These are phyloP conservation scores for Narthecium ossifragum DNA, from an alignment of 106 monocot genomes.

Conservation along the genomic window DNA sequence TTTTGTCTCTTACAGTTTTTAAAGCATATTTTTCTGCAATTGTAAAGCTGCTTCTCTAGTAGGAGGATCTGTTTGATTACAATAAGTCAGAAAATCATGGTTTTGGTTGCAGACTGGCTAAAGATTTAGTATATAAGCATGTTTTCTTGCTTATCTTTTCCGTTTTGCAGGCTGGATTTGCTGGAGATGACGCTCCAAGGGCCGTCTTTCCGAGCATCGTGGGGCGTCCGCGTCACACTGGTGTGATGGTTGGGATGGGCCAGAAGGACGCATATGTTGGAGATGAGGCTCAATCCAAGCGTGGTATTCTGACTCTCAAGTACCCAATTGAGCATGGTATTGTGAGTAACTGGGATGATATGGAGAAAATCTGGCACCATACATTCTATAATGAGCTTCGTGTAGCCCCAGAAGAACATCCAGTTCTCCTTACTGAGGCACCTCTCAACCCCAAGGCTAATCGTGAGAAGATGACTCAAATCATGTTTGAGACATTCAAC, in stretches of 20 bases:
- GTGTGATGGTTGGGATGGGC: slow-evolving; percentile 28
- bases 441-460: slow-evolving; percentile 26
- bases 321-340: slow-evolving; percentile 29
- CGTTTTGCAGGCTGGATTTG: slow-evolving; percentile 17
- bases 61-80: too few relatives aligned
- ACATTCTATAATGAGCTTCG: slow-evolving; percentile 26
- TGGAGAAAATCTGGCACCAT: slow-evolving; percentile 30
- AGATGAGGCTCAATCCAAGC: slow-evolving; percentile 26
- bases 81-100: too few relatives aligned
- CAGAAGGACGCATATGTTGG: slow-evolving; percentile 31
- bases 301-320: slow-evolving; percentile 22
- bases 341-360: slow-evolving; percentile 28
- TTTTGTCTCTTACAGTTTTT: too few relatives aligned
- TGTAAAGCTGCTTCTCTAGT: too few relatives aligned
- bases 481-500: slow-evolving; percentile 28
- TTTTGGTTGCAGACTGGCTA: too few relatives aligned
- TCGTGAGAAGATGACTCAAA: slow-evolving; percentile 27
- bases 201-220: slow-evolving; percentile 28
- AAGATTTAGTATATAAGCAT: too few relatives aligned
- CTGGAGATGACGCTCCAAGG: slow-evolving; percentile 29
- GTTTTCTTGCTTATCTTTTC: neutral
- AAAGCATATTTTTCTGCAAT: too few relatives aligned
- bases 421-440: slow-evolving; percentile 25
- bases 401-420: slow-evolving; percentile 25
- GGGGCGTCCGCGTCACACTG: slow-evolving; percentile 21